Evolutionary conservation across 1,284 basidiomycete genomes (phyloP).

Genomic region (Tranzscheliella williamsii): DNA sequence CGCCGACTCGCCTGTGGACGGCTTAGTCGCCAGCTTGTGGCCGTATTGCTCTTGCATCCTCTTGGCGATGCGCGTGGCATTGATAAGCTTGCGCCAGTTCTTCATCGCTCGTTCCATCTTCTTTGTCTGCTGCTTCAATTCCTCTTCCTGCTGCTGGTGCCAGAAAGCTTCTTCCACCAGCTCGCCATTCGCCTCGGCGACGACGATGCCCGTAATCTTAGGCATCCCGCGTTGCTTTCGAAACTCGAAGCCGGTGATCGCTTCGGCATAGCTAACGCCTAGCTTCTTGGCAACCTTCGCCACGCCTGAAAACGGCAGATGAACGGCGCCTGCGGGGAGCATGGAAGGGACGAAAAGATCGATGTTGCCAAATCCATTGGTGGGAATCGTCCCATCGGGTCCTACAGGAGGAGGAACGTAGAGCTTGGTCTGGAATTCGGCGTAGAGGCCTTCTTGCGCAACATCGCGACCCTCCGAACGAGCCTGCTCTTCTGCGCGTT

Average conservation of each 20-base stretch:
- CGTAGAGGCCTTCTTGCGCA: constrained; percentile 75
- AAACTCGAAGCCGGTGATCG: constrained; percentile 94
- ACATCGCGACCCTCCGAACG: constrained; percentile 60
- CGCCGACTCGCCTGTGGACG: too few species aligned
- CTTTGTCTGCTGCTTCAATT: constrained; percentile 73
- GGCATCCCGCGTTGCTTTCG: constrained; percentile 85
- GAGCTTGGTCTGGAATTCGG: constrained; percentile 79
- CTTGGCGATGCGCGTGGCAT: constrained; percentile 81
- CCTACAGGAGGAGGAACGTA: constrained; percentile 76
- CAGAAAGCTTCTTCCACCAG: constrained; percentile 83
- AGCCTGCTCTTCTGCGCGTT: constrained; percentile 80
- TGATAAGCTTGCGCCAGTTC: constrained; percentile 83
- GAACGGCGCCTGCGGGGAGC: constrained; percentile 83
- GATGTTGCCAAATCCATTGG: constrained; percentile 95
- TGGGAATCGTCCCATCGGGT: constrained; percentile 85
- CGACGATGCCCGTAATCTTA: constrained; percentile 81
- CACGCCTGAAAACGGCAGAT: constrained; percentile 70
- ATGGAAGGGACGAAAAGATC: constrained; percentile 94
- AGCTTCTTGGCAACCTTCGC: constrained; percentile 84
- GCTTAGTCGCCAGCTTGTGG: constrained; percentile 15
- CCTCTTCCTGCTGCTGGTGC: constrained; percentile 76
- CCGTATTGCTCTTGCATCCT: constrained; percentile 79
- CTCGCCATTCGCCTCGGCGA: constrained; percentile 78
- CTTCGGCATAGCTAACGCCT: constrained; percentile 87
- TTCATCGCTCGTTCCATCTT: constrained; percentile 80